Evolutionary conservation across 1,284 basidiomycete species (phyloP), one percentile per base, ranked within the genome.

Genomic region (Ceratobasidium sp.): DNA sequence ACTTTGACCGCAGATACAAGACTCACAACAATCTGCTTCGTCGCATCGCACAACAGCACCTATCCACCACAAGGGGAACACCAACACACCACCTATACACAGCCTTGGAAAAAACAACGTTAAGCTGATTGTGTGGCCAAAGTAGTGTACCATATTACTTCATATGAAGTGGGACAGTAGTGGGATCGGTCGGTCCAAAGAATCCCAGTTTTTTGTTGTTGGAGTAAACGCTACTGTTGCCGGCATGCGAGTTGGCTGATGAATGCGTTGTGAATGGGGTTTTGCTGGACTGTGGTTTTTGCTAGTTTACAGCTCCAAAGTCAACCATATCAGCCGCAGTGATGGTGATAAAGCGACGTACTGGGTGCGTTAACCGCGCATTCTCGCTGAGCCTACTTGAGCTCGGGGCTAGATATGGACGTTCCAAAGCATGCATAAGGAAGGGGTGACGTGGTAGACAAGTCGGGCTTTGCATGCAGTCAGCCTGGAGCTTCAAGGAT

Each of bases 111-210:
- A 32, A 54, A 5, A 29, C 19, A 56, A 37, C 25, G 32, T 49
- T 52, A 22, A 40, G 32, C 34, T 29, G 11, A 5, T 57, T n/a
- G 22, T 15, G 25, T n/a, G n/a, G 40, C 19, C 34, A 15, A 2
- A 54, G 56, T 34, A 19, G 40, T 22, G 4, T 34, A 40, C 6
- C 25, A 1, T 43, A 32, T 52, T 74, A 74, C 71, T 74, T 74
- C 71, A 74, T 74, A 29, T 74, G 71, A 64, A 74, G 59, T 11
- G 71, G 71, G 51, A 65, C 34, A 25, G 61, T 65, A 19, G 44
- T 74, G 7, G 71, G 71, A 37, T 74, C 71, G n/a, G 29, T 52
- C 8, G 71, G 71, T n/a, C 71, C 71, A 54, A 74, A 74, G 49
- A 74, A 74, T 25, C 71, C 71, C 15, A 74, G 61, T 34, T 32